phyloP scores from a whole-genome alignment of 1,284 basidiomycete species.

The Ganoderma resinaceum region DNA sequence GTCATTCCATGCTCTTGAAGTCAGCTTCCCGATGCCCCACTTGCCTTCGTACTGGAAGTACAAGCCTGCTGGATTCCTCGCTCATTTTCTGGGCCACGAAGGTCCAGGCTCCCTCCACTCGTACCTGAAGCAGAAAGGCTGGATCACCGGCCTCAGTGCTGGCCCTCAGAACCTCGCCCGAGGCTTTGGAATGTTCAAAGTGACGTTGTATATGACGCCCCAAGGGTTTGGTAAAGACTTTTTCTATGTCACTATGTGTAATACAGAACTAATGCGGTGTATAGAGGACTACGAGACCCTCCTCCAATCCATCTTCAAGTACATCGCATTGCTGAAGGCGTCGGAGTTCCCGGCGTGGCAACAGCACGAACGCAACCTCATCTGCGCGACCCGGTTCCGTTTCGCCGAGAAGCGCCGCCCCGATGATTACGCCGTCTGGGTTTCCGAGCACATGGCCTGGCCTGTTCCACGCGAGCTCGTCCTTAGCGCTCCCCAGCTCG shows the following conservation, averaged over 20 bases:
- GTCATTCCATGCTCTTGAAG: conserved; percentile 87
- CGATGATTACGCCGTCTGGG: conserved; percentile 81
- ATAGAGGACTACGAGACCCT: conserved; percentile 83
- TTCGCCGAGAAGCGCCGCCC: conserved; percentile 90
- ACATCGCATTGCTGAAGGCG: conserved; percentile 82
- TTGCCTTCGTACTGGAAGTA: conserved; percentile 81
- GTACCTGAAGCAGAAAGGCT: conserved; percentile 92
- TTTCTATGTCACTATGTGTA: not conserved
- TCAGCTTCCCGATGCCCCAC: conserved; percentile 90
- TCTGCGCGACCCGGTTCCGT: conserved; percentile 84
- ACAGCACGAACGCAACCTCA: conserved; percentile 81
- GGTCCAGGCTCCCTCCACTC: conserved; percentile 94
- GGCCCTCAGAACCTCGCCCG: conserved; percentile 79
- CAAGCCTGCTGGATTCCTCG: conserved; percentile 85
- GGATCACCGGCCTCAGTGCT: conserved; percentile 84
- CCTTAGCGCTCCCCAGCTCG: conserved; percentile 77
- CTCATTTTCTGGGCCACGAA: conserved; percentile 95
- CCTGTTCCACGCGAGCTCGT: conserved; percentile 85
- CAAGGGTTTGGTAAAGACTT: conserved; percentile 80
- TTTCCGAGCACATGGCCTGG: conserved; percentile 81
- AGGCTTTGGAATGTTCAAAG: conserved; percentile 92
- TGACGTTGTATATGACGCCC: conserved; percentile 83
- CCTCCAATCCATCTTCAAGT: conserved; percentile 83
- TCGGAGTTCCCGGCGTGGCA: conserved; percentile 76
- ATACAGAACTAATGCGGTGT: not conserved